phyloP scores from a whole-genome alignment of 139 green algal genomes.

The Chlamydomonas applanata region DNA sequence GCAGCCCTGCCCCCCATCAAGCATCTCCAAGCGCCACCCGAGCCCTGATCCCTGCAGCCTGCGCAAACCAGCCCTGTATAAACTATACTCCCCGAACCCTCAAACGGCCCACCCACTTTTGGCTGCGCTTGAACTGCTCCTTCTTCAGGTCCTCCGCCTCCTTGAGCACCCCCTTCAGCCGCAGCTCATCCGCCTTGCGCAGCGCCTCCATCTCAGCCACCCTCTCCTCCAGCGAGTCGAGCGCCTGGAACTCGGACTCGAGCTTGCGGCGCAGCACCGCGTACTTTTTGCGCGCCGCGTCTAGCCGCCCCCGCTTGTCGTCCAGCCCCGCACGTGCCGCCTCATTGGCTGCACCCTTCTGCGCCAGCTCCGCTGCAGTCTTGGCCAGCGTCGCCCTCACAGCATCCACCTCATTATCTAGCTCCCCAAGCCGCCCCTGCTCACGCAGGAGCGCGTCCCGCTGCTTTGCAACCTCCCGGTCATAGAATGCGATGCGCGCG shows the following conservation, averaged over 20 bases:
- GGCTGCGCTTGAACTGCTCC: conserved; percentile 59
- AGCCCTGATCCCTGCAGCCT: too few species aligned
- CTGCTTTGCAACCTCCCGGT: conserved; percentile 62
- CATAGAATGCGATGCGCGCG: conserved; percentile 59
- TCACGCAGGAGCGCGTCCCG: conserved; percentile 39
- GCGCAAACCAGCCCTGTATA: too few species aligned
- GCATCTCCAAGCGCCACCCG: too few species aligned
- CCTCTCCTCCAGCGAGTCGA: conserved; percentile 63
- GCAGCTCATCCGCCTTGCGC: conserved; percentile 41
- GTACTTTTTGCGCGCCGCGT: conserved; percentile 31
- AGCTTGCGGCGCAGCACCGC: conserved; percentile 51
- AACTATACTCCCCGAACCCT: too few species aligned
- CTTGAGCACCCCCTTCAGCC: conserved; percentile 42
- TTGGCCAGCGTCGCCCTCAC: conserved; percentile 56
- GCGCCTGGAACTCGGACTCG: conserved; percentile 54
- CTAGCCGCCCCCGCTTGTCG: conserved; percentile 33
- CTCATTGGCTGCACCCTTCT: conserved; percentile 30
- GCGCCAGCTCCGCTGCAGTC: conserved; percentile 54
- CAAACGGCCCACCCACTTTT: conserved; percentile 14
- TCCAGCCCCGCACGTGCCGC: conserved; percentile 43
- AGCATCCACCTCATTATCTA: conserved; percentile 52
- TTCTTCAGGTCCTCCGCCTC: conserved; percentile 56
- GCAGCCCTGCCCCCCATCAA: too few species aligned
- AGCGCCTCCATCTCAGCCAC: conserved; percentile 48
- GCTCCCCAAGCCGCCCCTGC: conserved; percentile 35